Evolutionary conservation across 495 filamentous ascomycete species (phyloP).

Genomic region (Parathielavia appendiculata): DNA sequence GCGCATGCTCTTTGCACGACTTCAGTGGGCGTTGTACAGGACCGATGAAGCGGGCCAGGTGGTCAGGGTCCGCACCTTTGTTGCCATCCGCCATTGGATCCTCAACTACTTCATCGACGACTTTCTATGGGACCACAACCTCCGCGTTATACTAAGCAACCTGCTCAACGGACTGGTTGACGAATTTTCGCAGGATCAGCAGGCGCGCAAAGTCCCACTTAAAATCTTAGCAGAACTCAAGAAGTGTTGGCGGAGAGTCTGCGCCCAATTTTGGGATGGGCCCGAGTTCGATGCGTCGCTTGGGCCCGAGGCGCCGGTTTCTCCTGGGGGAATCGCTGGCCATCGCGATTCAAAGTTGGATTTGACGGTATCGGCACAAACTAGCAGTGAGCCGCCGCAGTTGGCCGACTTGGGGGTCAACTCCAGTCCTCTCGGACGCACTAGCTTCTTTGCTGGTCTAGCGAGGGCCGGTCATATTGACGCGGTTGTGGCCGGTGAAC

Average conservation of each 20-base stretch:
- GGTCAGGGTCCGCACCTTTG: slow-evolving; percentile 91
- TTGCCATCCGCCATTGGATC: slow-evolving; percentile 95
- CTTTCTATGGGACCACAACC: slow-evolving; percentile 74
- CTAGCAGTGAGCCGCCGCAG: slow-evolving; percentile 37
- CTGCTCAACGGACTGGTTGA: slow-evolving; percentile 72
- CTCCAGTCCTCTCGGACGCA: slow-evolving; percentile 23
- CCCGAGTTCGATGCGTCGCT: slow-evolving; percentile 53
- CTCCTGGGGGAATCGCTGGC: slow-evolving; percentile 64
- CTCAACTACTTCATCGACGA: slow-evolving; percentile 97
- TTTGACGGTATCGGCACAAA: slow-evolving; percentile 43
- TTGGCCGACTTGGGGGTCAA: slow-evolving; percentile 36
- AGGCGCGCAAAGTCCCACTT: slow-evolving; percentile 64
- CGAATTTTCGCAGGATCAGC: slow-evolving; percentile 41
- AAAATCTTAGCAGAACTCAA: slow-evolving; percentile 93
- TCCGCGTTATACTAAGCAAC: slow-evolving; percentile 76
- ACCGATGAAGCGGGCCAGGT: slow-evolving; percentile 81
- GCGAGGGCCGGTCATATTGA: slow-evolving; percentile 47
- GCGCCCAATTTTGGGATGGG: slow-evolving; percentile 80
- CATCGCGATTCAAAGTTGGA: slow-evolving; percentile 50
- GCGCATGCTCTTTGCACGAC: slow-evolving; percentile 73
- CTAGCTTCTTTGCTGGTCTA: slow-evolving; percentile 46
- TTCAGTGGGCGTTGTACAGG: slow-evolving; percentile 80
- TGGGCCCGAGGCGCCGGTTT: slow-evolving; percentile 61
- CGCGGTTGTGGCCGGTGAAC: slow-evolving; percentile 36
- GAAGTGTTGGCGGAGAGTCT: slow-evolving; percentile 93